Evolutionary conservation across 352 stramenopile genomes (phyloP).

Genomic region (Globisporangium abappressorium): DNA sequence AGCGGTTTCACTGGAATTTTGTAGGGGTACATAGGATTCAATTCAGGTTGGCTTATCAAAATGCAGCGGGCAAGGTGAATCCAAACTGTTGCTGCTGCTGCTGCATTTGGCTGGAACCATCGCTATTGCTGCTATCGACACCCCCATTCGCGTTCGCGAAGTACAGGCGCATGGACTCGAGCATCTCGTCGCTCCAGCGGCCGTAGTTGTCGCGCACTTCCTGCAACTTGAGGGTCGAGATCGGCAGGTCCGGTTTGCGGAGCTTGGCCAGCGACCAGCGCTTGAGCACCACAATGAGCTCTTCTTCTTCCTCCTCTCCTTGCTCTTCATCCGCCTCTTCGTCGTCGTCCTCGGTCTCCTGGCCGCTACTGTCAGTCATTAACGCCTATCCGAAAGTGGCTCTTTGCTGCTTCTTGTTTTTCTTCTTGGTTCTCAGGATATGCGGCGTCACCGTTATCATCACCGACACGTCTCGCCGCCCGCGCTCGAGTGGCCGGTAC

Average conservation of each 20-base stretch:
- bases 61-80: background rate
- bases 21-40: too few species aligned
- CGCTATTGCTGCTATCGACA: background rate
- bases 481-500: slow-evolving; percentile 10
- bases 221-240: slow-evolving; percentile 29
- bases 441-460: slow-evolving; percentile 26
- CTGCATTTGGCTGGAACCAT: background rate
- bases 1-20: too few species aligned
- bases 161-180: slow-evolving; percentile 30
- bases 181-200: slow-evolving; percentile 49
- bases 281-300: slow-evolving; percentile 33
- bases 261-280: slow-evolving; percentile 31
- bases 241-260: slow-evolving; percentile 14
- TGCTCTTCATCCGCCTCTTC: slow-evolving; percentile 2
- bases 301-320: slow-evolving; percentile 6
- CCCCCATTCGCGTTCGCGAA: background rate
- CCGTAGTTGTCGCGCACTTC: slow-evolving; percentile 40
- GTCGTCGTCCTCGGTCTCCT: slow-evolving; percentile 4
- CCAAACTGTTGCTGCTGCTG: background rate
- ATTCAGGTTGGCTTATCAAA: too few species aligned
- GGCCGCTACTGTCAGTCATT: background rate
- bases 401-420: slow-evolving; percentile 2
- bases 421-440: slow-evolving; percentile 1
- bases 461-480: slow-evolving; percentile 25
- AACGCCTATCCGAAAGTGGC: background rate